Evolutionary conservation across 805 yeast species (phyloP).

Genomic region (Saccharomycopsis fodiens): DNA sequence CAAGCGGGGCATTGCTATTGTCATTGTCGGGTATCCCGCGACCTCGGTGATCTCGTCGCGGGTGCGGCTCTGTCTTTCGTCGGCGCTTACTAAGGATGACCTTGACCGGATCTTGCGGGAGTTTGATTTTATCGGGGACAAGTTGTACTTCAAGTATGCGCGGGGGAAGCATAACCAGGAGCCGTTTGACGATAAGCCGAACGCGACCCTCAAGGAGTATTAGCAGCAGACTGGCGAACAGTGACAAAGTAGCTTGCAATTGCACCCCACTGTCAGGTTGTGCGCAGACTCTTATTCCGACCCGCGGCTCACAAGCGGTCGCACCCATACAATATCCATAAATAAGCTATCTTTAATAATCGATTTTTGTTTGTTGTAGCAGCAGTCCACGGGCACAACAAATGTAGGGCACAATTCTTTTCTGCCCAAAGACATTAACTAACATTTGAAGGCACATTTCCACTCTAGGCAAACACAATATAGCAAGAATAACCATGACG

Average conservation of each 20-base stretch:
- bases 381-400: too few species aligned
- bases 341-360: too few species aligned
- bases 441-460: too few species aligned
- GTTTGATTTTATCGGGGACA: slow-evolving; percentile 73
- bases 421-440: too few species aligned
- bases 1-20: slow-evolving; percentile 80
- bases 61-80: slow-evolving; percentile 85
- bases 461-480: too few species aligned
- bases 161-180: slow-evolving; percentile 12
- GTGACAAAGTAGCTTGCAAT: neutral
- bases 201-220: slow-evolving; percentile 13
- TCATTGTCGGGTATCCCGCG: slow-evolving; percentile 96
- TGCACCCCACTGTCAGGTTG: neutral
- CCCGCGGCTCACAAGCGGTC: too few species aligned
- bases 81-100: slow-evolving; percentile 91
- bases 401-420: too few species aligned
- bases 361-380: too few species aligned
- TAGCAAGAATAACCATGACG: too few species aligned
- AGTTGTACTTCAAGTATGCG: slow-evolving; percentile 49
- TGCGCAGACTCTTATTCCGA: neutral
- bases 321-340: too few species aligned
- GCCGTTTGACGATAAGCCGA: slow-evolving; percentile 19
- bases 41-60: slow-evolving; percentile 87
- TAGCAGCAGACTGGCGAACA: neutral
- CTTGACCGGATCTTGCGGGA: slow-evolving; percentile 70